These are phyloP conservation scores for Corynascus novoguineensis DNA, from an alignment of 495 filamentous ascomycete genomes.

Conservation along the genomic window DNA sequence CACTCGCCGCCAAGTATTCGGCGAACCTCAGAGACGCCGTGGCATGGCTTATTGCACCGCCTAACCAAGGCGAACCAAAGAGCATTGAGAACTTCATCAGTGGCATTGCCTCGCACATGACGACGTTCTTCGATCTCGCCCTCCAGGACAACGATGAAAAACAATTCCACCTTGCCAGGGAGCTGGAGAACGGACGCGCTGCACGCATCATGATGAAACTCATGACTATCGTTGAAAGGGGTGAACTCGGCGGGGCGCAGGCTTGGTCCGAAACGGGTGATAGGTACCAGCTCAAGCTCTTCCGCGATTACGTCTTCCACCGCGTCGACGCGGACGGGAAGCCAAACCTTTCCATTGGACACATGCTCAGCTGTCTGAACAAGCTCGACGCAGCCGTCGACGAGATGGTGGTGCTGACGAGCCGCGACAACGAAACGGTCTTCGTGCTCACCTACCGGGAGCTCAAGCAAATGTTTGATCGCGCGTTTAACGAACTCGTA, in stretches of 20 bases:
- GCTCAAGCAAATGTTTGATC: constrained; percentile 69
- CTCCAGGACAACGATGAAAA: constrained; percentile 68
- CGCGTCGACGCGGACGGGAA: constrained; percentile 79
- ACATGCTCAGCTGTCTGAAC: constrained; percentile 77
- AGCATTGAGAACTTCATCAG: constrained; percentile 71
- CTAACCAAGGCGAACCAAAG: constrained; percentile 49
- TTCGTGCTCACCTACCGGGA: constrained; percentile 86
- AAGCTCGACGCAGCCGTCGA: constrained; percentile 88
- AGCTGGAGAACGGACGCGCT: constrained; percentile 87
- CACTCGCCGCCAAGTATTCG: constrained; percentile 66
- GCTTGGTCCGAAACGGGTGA: constrained; percentile 87
- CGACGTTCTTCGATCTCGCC: constrained; percentile 62
- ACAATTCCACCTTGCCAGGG: constrained; percentile 55
- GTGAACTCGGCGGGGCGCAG: constrained; percentile 67
- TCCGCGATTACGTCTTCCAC: constrained; percentile 96
- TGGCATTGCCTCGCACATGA: constrained; percentile 67
- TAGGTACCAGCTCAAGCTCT: constrained; percentile 85
- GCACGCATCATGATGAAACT: constrained; percentile 80
- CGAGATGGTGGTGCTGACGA: constrained; percentile 79
- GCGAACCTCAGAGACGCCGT: constrained; percentile 68
- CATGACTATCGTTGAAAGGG: constrained; percentile 78
- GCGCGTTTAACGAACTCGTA: constrained; percentile 72
- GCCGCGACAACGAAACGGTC: constrained; percentile 78
- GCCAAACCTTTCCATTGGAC: constrained; percentile 74
- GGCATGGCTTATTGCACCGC: constrained; percentile 63